Evolutionary conservation across 2,329 filamentous ascomycete genomes (phyloP).

Genomic region (Colletotrichum sp.): DNA sequence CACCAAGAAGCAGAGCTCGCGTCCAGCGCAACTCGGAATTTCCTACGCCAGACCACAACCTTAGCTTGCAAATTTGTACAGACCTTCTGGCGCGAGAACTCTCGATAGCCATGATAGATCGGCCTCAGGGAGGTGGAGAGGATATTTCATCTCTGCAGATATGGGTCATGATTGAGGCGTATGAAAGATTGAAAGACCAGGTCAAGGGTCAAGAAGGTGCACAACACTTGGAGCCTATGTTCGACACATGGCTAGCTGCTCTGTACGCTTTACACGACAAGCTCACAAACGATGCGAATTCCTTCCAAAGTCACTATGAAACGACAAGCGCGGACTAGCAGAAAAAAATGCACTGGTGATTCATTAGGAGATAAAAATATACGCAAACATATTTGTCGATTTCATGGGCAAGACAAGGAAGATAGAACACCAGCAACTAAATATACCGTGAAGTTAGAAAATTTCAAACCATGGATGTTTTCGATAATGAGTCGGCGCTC

Average conservation of each 20-base stretch:
- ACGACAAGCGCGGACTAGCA: not conserved
- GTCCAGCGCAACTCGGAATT: not conserved
- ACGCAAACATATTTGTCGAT: not conserved
- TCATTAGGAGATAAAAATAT: not conserved
- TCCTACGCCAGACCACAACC: constrained; percentile 29
- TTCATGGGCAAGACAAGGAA: not conserved
- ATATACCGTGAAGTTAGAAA: not conserved
- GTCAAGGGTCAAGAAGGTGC: constrained; percentile 28
- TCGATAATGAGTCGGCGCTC: not conserved
- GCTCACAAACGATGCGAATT: constrained; percentile 34
- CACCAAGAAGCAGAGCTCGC: constrained; percentile 19
- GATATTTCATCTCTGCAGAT: constrained; percentile 53
- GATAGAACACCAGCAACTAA: not conserved
- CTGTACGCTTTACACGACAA: constrained; percentile 51
- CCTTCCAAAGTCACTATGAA: constrained; percentile 26
- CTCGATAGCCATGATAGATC: constrained; percentile 40
- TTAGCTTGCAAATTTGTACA: constrained; percentile 54
- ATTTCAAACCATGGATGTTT: not conserved
- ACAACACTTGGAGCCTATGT: constrained; percentile 41
- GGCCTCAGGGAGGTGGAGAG: constrained; percentile 25
- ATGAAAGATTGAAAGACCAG: constrained; percentile 56
- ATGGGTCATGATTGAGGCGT: constrained; percentile 63
- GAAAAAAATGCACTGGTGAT: constrained; percentile 3
- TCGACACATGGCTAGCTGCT: constrained; percentile 56
- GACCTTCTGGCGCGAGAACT: constrained; percentile 56